These are phyloP conservation scores for Steccherinum ochraceum DNA, from an alignment of 768 basidiomycete species.

Conservation along the genomic window DNA sequence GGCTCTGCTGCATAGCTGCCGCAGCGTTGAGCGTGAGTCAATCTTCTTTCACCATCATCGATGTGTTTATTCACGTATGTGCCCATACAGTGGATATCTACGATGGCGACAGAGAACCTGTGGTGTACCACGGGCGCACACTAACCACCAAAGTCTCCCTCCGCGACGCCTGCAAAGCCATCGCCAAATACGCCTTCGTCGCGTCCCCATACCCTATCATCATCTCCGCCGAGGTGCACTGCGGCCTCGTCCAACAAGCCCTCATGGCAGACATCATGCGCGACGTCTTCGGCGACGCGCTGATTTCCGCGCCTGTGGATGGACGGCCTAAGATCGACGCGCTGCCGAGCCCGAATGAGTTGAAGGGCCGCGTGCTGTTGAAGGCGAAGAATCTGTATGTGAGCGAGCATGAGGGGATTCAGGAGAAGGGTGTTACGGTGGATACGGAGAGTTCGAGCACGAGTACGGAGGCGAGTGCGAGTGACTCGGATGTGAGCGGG, in stretches of 20 bases:
- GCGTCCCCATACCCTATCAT: slow-evolving; percentile 89
- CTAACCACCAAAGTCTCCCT: slow-evolving; percentile 78
- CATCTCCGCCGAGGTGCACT: slow-evolving; percentile 91
- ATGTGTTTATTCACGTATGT: neutral
- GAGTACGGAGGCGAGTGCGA: slow-evolving; percentile 28
- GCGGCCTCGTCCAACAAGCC: slow-evolving; percentile 72
- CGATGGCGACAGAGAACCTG: slow-evolving; percentile 79
- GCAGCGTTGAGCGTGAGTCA: slow-evolving; percentile 85
- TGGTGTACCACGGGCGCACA: slow-evolving; percentile 87
- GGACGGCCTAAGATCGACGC: slow-evolving; percentile 39
- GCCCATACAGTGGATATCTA: slow-evolving; percentile 74
- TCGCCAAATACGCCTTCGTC: slow-evolving; percentile 85
- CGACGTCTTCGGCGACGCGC: slow-evolving; percentile 48
- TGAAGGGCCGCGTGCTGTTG: slow-evolving; percentile 73
- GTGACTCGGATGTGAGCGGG: slow-evolving; percentile 20
- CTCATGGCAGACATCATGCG: slow-evolving; percentile 70
- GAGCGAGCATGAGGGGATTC: slow-evolving; percentile 29
- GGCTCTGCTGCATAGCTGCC: slow-evolving; percentile 80
- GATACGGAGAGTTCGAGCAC: slow-evolving; percentile 39
- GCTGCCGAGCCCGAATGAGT: slow-evolving; percentile 80
- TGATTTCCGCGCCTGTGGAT: slow-evolving; percentile 44
- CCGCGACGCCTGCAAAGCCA: slow-evolving; percentile 76
- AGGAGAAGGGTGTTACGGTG: slow-evolving; percentile 26
- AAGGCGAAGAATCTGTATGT: slow-evolving; percentile 84
- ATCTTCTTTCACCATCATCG: slow-evolving; percentile 1